A percentile compares a stretch with the other conserved stretches of the same genome.
phyloP scores from a whole-genome alignment of 257 asterid genomes.

The Solanum ahanhuiri region DNA sequence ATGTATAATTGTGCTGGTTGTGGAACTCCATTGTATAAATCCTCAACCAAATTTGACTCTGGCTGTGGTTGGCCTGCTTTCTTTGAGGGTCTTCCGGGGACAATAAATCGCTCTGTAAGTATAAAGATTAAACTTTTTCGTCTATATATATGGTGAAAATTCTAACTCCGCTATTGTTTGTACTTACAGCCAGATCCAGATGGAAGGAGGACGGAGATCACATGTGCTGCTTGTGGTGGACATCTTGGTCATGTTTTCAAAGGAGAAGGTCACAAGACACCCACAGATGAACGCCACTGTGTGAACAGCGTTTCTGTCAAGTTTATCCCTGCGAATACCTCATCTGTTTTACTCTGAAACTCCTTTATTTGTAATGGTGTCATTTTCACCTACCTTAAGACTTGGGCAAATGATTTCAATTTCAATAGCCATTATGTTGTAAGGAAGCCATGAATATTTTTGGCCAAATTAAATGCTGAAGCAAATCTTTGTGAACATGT shows the following conservation, averaged over 20 bases:
- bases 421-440: too few species aligned
- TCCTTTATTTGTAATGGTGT: not conserved
- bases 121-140: too few species aligned
- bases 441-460: too few species aligned
- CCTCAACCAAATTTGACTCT: conserved; percentile 64
- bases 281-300: conserved; percentile 73
- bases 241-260: conserved; percentile 79
- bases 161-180: not conserved
- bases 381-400: too few species aligned
- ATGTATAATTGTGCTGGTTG: conserved; percentile 62
- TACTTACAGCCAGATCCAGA: conserved; percentile 60
- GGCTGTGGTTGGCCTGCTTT: conserved; percentile 94
- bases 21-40: conserved; percentile 57
- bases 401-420: too few species aligned
- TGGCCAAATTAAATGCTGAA: not conserved
- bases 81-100: conserved; percentile 63
- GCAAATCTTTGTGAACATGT: not conserved
- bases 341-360: not conserved
- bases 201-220: conserved; percentile 81
- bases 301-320: conserved; percentile 69
- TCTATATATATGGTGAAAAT: not conserved
- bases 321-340: conserved; percentile 21
- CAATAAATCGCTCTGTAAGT: conserved; percentile 54
- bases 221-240: conserved; percentile 69
- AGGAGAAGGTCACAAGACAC: conserved; percentile 53